These are phyloP conservation scores for Colletotrichum falcatum DNA, from an alignment of 2,329 filamentous ascomycete genomes.

Conservation along the genomic window DNA sequence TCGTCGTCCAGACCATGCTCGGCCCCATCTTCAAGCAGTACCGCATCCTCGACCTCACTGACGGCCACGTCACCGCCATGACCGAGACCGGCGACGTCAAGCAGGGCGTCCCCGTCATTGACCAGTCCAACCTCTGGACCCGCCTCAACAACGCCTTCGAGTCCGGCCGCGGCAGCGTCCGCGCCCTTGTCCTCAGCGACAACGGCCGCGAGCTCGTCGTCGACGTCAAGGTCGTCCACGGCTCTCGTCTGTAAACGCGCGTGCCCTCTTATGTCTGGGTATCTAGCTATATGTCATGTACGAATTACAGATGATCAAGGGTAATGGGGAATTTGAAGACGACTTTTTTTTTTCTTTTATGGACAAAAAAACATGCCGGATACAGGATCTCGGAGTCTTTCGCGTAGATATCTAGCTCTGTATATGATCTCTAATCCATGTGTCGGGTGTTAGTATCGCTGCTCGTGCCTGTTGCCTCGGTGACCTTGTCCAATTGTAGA, in stretches of 20 bases:
- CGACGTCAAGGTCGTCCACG: conserved; percentile 98
- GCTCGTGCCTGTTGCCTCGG: background rate
- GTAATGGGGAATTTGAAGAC: conserved; percentile 45
- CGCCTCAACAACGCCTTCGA: conserved; percentile 88
- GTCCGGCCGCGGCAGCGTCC: conserved; percentile 91
- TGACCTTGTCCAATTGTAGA: background rate
- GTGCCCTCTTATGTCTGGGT: conserved; percentile 42
- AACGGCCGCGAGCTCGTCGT: conserved; percentile 93
- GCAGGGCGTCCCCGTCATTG: conserved; percentile 91
- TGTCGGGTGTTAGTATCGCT: background rate
- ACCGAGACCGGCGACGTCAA: conserved; percentile 99
- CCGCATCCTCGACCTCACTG: conserved; percentile 96
- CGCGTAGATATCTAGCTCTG: conserved; percentile 58
- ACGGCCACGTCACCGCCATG: conserved; percentile 92
- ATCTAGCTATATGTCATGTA: conserved; percentile 42
- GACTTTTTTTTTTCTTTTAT: conserved; percentile 42
- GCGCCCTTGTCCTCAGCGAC: conserved; percentile 96
- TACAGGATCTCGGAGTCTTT: conserved; percentile 42
- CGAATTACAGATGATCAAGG: conserved; percentile 39
- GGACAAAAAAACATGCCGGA: conserved; percentile 33
- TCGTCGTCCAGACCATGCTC: conserved; percentile 99
- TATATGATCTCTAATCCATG: conserved; percentile 53
- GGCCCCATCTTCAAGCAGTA: conserved; percentile 99
- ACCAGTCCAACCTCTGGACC: conserved; percentile 89
- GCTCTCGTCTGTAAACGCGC: conserved; percentile 70